Percentiles rank a stretch among this genome's conserved stretches.
These are phyloP conservation scores for Fragilaria crotonensis DNA, from an alignment of 108 stramenopile species.

Conservation along the genomic window DNA sequence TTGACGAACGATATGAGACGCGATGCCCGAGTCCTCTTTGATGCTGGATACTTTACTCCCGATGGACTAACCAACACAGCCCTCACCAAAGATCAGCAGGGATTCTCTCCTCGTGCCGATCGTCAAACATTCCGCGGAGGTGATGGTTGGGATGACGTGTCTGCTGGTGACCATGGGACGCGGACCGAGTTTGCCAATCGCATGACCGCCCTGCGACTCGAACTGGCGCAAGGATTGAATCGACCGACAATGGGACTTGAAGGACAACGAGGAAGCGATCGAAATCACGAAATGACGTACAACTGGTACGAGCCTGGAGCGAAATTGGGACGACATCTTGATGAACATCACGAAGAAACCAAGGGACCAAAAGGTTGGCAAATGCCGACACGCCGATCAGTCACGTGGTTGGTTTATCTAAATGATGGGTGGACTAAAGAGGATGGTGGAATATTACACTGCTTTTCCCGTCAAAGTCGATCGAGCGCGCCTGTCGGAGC, in stretches of 20 bases:
- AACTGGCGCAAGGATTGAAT: slow-evolving; percentile 8
- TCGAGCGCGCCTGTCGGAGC: slow-evolving; percentile 3
- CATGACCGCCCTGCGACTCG: slow-evolving; percentile 2
- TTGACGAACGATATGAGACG: slow-evolving; percentile 10
- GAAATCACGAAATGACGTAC: slow-evolving; percentile 17
- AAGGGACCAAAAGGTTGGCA: slow-evolving; percentile 48
- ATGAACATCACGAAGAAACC: slow-evolving; percentile 50
- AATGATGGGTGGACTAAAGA: slow-evolving; percentile 21
- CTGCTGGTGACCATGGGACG: slow-evolving; percentile 13
- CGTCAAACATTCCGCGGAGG: no score
- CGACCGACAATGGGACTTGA: slow-evolving; percentile 9
- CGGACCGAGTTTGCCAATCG: slow-evolving; percentile 21
- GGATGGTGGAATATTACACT: slow-evolving; percentile 35
- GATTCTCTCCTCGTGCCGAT: slow-evolving; percentile 12
- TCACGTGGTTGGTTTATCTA: slow-evolving; percentile 52
- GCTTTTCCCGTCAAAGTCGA: slow-evolving; percentile 12
- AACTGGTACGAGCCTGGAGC: slow-evolving; percentile 26
- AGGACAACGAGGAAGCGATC: no score
- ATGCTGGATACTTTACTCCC: slow-evolving; percentile 19
- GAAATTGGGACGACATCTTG: slow-evolving; percentile 26
- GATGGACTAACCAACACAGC: slow-evolving; percentile 45
- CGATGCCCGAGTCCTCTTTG: slow-evolving; percentile 17
- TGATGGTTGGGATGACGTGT: slow-evolving; percentile 12
- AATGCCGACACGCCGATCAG: slow-evolving; percentile 29
- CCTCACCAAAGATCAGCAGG: slow-evolving; percentile 11